Evolutionary conservation across 2,329 filamentous ascomycete genomes (phyloP), one percentile per base, ranked within the genome.

Genomic region (Clarireedia paspali): DNA sequence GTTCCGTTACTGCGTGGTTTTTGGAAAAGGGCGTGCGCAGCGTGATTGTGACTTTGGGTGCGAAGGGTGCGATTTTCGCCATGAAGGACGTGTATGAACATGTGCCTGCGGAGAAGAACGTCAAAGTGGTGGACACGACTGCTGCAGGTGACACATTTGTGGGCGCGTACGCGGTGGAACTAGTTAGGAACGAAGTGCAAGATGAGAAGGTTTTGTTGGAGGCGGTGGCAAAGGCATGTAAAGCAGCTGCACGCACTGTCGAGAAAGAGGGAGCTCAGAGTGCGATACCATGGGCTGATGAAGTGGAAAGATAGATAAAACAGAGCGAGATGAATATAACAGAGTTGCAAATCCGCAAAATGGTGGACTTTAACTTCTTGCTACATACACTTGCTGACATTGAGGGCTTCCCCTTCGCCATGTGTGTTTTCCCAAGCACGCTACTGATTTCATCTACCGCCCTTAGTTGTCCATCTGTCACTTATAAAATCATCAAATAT

Each of bases 101-200:
- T 26, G 71, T 91, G 1, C 73, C 76, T 4, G 89, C 88, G 0
- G 77, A 81, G 59, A 86, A 87, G 70, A 86, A 89, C 17, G 73
- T 70, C 4, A 73, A 79, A 56, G 92, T 97, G 1, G 83, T 96
- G 4, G 92, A 97, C 70, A 97, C 92, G 1, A 97, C 92, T 6
- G 92, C 88, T 1, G 94, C 94, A 5, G 92, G 92, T 0, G 92
- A 97, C 70, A 96, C 92, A 0, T 96, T 96, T 73, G 89, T 95
- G 5, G 92, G 94, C 2, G 87, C 83, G 23, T 95, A 96, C 70
- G 88, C 89, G 2, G 81, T 94, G 26, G 81, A 84, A 56, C 79
- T 87, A 30, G 88, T 89, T 40, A 77, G 57, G 5, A 60, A 56
- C 38, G 70, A 72, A 57, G 71, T 70, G 26, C 69, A 74, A 12